Percentiles rank a stretch among this genome's conserved stretches.
Evolutionary conservation across 192 early-diverging fungal species (phyloP).

Genomic region (Glomus cerebriforme): DNA sequence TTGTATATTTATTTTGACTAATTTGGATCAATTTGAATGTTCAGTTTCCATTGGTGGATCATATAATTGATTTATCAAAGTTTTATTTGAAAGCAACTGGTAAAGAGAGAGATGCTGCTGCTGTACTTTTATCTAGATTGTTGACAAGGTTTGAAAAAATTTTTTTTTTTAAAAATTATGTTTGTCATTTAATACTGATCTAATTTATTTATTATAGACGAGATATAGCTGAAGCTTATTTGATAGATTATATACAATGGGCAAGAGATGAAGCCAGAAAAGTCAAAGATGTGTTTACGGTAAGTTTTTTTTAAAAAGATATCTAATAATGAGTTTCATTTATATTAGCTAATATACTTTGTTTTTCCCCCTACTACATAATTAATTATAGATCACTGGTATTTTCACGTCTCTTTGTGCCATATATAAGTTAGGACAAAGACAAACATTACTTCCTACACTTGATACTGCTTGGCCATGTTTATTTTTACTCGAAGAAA

Average conservation of each 20-base stretch:
- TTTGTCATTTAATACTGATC: neutral
- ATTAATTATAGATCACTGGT: constrained; percentile 49
- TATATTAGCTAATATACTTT: neutral
- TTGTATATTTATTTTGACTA: neutral
- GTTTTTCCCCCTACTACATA: neutral
- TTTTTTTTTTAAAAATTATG: no score
- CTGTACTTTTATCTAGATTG: constrained; percentile 79
- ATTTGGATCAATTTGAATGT: neutral
- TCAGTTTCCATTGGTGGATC: constrained; percentile 62
- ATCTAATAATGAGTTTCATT: neutral
- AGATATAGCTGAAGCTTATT: constrained; percentile 64
- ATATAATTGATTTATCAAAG: constrained; percentile 71
- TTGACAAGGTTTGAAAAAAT: constrained; percentile 66
- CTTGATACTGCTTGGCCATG: constrained; percentile 48
- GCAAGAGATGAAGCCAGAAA: constrained; percentile 41
- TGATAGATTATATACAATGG: constrained; percentile 76
- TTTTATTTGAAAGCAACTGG: constrained; percentile 68
- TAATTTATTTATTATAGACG: constrained; percentile 40
- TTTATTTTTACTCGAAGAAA: constrained; percentile 44
- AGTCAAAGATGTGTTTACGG: constrained; percentile 52
- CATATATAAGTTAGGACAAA: constrained; percentile 69
- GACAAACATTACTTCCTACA: constrained; percentile 61
- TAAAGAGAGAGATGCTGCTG: constrained; percentile 86
- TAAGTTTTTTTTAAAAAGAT: constrained; percentile 18
- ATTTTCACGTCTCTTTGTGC: constrained; percentile 66